phyloP scores from a whole-genome alignment of 192 early-diverging fungal genomes.

The Backusella tuberculispora region DNA sequence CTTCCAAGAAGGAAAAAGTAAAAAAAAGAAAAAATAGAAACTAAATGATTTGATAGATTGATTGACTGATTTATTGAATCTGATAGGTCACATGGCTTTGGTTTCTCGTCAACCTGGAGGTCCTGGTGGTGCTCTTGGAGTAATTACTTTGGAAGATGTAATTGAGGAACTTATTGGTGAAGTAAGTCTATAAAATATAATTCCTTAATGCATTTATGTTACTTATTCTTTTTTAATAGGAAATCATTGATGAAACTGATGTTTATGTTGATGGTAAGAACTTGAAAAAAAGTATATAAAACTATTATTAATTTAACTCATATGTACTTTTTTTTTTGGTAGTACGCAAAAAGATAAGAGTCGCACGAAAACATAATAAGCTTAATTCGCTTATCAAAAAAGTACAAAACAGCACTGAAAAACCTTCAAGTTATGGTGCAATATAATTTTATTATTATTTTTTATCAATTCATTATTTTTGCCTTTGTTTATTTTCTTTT shows the following conservation, averaged over 20 bases:
- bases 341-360: conserved; percentile 56
- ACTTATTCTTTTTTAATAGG: conserved; percentile 37
- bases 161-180: conserved; percentile 81
- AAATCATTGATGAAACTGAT: conserved; percentile 84
- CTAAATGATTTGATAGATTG: neutral
- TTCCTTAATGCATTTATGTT: neutral
- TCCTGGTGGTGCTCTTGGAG: conserved; percentile 63
- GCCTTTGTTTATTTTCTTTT: neutral
- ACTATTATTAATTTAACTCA: neutral
- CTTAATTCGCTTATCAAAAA: conserved; percentile 9
- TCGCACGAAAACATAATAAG: conserved; percentile 35
- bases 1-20: conserved; percentile 78
- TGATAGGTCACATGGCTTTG: conserved; percentile 68
- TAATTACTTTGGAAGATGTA: conserved; percentile 78
- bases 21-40: neutral
- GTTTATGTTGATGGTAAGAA: conserved; percentile 46
- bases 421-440: conserved; percentile 6
- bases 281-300: neutral
- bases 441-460: neutral
- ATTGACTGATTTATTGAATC: neutral
- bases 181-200: neutral
- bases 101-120: conserved; percentile 53
- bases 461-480: no score
- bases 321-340: neutral
- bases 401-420: neutral